These are phyloP conservation scores for Haberlea rhodopensis DNA, from an alignment of 257 asterid species.

Conservation along the genomic window DNA sequence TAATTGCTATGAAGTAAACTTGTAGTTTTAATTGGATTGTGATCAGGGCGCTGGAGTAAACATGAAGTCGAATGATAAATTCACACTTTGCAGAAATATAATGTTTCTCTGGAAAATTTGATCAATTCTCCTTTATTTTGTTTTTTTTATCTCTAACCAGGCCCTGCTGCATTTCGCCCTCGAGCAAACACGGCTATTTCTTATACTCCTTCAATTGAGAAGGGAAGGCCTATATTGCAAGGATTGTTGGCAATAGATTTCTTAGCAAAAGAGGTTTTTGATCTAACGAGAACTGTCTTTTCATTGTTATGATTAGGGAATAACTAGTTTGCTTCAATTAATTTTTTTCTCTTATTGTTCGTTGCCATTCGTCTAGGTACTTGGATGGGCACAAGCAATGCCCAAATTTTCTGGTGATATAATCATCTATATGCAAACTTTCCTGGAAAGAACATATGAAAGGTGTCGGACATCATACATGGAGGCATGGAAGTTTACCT, in stretches of 20 bases:
- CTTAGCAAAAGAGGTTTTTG: conserved; percentile 88
- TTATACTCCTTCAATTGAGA: conserved; percentile 74
- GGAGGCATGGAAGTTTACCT: conserved; percentile 59
- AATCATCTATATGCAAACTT: conserved; percentile 82
- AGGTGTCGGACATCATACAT: conserved; percentile 97
- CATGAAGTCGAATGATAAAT: conserved; percentile 17
- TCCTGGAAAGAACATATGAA: conserved; percentile 96
- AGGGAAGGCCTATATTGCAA: conserved; percentile 94
- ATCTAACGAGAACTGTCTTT: conserved; percentile 12
- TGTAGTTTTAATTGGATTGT: conserved; percentile 21
- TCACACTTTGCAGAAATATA: conserved; percentile 20
- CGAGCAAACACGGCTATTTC: conserved; percentile 73
- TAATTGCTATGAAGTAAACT: conserved; percentile 17
- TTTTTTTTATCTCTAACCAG: conserved; percentile 36
- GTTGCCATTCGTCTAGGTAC: conserved; percentile 56
- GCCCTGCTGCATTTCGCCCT: conserved; percentile 99
- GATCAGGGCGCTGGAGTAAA: conserved; percentile 15
- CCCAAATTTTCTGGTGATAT: conserved; percentile 92
- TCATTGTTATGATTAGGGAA: conserved; percentile 13
- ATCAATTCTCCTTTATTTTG: conserved; percentile 18
- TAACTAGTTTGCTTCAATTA: conserved; percentile 14
- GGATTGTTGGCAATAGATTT: conserved; percentile 92
- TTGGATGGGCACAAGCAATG: conserved; percentile 99
- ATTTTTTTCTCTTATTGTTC: conserved; percentile 2
- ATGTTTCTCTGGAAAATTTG: conserved; percentile 12